Base-by-base conservation (phyloP, 2,329 filamentous ascomycete genomes). In the Tolypocladium album region DNA sequence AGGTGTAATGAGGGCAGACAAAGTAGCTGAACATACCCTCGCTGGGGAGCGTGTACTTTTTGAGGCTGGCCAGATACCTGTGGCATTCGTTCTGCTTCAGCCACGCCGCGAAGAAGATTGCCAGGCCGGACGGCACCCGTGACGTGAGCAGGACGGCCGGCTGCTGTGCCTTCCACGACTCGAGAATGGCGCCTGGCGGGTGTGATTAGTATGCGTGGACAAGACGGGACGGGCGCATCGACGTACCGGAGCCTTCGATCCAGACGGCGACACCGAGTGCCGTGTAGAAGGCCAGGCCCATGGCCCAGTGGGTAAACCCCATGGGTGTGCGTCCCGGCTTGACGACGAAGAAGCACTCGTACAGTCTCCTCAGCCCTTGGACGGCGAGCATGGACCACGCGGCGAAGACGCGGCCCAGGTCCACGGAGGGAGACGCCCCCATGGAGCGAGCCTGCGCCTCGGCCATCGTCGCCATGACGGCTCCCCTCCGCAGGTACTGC, bases 1-100 rank as follows among this genome's bases (percentile, higher is more conserved):
- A 90, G 4, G 89, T 89, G 73, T 97, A 99, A 74, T 99, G 94
- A 22, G 94, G 92, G 67, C 89, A 95, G 45, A 97, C 75, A 27
- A 95, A 73, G 60, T 80, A 78, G 53, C 78, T 78, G 72, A 97
- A 99, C 60, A 88, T 75, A 3, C 87, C 86, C 61, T 88, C 81
- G 2, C 81, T 77, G 0, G 93, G 93, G 31, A 97, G 79, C 13
- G 88, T 89, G 74, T 99, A 97, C 69, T 92, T 93, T 70, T 85
- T 83, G 61, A 94, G 75, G 45, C 82, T 81, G 50, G 86, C 84
- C 24, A 94, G 81, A 67, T 92, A 80, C 59, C 75, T 75, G 70
- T 93, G 90, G 68, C 87, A 89, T 64, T 84, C 79, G 72, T 93
- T 83, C 71, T 99, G 94, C 64, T 88, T 78, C 34, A 81, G 76